Base-by-base conservation (phyloP, 2,329 filamentous ascomycete species). In the Erysiphe pulchra region DNA sequence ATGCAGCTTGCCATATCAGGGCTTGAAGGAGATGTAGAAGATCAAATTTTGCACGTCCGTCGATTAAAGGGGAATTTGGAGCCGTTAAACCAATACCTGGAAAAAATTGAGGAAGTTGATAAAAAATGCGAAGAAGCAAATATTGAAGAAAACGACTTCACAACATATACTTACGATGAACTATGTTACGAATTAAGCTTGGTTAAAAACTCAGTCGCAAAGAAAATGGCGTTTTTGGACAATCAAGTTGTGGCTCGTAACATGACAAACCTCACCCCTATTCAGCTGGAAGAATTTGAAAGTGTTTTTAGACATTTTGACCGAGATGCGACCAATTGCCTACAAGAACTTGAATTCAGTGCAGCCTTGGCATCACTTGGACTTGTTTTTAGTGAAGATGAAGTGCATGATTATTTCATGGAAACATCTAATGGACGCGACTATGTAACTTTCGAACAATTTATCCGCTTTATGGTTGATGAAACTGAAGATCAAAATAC, bases 401-500 rank as follows among this genome's bases (percentile, higher is more conserved):
- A 98, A 65, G 98, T 95, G 90, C 87, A 95, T 60, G 78, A 87
- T 45, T 87, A 87, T 54, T 98, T 94, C 62, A 58, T 80, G 44
- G 80, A 87, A 46, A 92, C 86, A n/a, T 86, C 82, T 50, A 75
- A 73, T 34, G 84, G 75, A 33, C 72, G 67, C 52, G 80, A 77
- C 60, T 73, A 80, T 52, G 90, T 98, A 45, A 90, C 82, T 4
- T 98, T 98, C 58, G 90, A 98, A 65, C 87, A 95, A 62, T 98
- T 98, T 59, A 98, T 98, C 60, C 77, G 83, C 36, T 98, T 98
- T 69, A 98, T 98, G 90, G 90, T 98, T 42, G 84, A 92, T 54
- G 90, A 94, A 44, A 98, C 90, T 12, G 90, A 98, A 63, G 90
- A 98, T 59, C 90, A 98, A 64, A 94, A 98, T 61, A 94, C 86